A percentile compares a stretch with the other conserved stretches of the same genome.
These are phyloP conservation scores for Syncephalastrum racemosum DNA, from an alignment of 371 early-diverging fungal species.

Conservation along the genomic window DNA sequence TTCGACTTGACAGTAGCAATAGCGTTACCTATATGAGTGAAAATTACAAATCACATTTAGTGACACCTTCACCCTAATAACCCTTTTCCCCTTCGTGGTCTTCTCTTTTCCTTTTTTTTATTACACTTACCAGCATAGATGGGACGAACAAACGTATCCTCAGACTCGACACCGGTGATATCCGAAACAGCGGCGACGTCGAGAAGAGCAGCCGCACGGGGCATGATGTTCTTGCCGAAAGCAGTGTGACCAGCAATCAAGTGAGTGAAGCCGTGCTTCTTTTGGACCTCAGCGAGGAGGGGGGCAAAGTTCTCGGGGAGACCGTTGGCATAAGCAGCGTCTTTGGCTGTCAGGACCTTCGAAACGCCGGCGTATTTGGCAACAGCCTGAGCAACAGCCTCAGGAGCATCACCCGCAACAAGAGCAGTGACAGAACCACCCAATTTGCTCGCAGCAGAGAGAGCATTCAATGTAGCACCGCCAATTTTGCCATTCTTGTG, in stretches of 20 bases:
- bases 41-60: slow-evolving; percentile 3
- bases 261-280: slow-evolving; percentile 79
- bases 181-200: slow-evolving; percentile 93
- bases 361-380: slow-evolving; percentile 73
- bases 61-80: too few species aligned
- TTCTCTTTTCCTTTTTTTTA: too few species aligned
- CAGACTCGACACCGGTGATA: slow-evolving; percentile 74
- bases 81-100: slow-evolving; percentile 1
- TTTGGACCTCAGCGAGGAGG: slow-evolving; percentile 72
- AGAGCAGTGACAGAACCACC: slow-evolving; percentile 85
- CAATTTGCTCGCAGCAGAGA: slow-evolving; percentile 84
- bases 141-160: slow-evolving; percentile 93
- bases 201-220: slow-evolving; percentile 90
- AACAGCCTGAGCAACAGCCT: slow-evolving; percentile 68
- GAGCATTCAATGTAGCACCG: slow-evolving; percentile 82
- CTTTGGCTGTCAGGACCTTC: slow-evolving; percentile 85
- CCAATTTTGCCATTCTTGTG: slow-evolving; percentile 78
- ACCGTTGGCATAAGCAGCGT: slow-evolving; percentile 75
- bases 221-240: slow-evolving; percentile 91
- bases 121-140: slow-evolving; percentile 88
- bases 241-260: slow-evolving; percentile 87
- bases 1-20: slow-evolving; percentile 92
- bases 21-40: slow-evolving; percentile 78
- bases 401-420: slow-evolving; percentile 83
- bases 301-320: slow-evolving; percentile 85